Conservation (phyloP, 768 basidiomycete genomes). For the Boletellus emodensis region DNA sequence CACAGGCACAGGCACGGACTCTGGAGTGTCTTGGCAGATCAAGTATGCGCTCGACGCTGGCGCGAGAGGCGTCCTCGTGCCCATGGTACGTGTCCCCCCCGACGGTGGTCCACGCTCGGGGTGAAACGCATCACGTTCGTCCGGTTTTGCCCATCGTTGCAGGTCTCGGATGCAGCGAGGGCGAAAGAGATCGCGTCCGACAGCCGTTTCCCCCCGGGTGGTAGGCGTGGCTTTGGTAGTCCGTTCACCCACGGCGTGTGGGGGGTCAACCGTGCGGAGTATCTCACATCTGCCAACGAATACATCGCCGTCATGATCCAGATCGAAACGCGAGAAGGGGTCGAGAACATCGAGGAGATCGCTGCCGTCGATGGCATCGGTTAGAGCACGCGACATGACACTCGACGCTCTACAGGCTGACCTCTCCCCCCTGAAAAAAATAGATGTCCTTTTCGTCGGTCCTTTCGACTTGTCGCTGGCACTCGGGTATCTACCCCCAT, state of each 20-base stretch:
- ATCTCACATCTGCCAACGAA: conserved; percentile 53
- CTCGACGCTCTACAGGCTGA: background rate
- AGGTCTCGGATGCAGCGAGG: conserved; percentile 57
- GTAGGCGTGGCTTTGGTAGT: conserved; percentile 62
- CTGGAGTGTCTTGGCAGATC: conserved; percentile 56
- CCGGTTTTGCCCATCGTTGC: background rate
- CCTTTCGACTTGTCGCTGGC: conserved; percentile 66
- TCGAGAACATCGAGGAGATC: conserved; percentile 58
- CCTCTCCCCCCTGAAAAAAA: background rate
- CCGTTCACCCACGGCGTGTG: conserved; percentile 59
- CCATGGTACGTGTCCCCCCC: conserved; percentile 50
- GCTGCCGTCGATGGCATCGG: conserved; percentile 60
- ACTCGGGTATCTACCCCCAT: conserved; percentile 55
- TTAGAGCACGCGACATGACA: conserved; percentile 23
- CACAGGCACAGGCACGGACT: conserved; percentile 52
- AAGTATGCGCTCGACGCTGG: conserved; percentile 69
- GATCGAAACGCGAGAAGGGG: conserved; percentile 60
- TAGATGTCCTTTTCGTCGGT: conserved; percentile 58
- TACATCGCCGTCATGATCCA: conserved; percentile 57
- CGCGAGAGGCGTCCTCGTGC: conserved; percentile 59
- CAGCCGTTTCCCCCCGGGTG: conserved; percentile 57
- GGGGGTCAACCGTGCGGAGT: conserved; percentile 50
- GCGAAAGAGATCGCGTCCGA: conserved; percentile 55
- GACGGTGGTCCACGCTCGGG: background rate
- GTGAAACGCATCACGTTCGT: no score